Conservation (phyloP, 768 basidiomycete genomes). For the Stropharia rugosoannulata region DNA sequence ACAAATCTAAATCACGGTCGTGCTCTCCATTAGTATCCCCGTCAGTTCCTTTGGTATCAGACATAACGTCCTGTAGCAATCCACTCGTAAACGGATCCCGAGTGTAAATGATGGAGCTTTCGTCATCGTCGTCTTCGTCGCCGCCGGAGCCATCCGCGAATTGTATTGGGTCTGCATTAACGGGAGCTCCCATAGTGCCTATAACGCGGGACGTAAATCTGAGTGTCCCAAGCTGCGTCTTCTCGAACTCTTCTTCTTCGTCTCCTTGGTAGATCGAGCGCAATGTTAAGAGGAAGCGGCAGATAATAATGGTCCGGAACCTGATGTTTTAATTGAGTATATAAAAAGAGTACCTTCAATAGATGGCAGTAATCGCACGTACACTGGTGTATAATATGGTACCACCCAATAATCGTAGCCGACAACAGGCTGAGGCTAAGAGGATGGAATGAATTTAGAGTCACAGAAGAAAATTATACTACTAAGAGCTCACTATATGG, state of each 20-base stretch:
- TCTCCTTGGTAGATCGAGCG: constrained; percentile 21
- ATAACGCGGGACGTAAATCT: constrained; percentile 24
- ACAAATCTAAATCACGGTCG: too few relatives aligned
- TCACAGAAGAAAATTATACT: neutral
- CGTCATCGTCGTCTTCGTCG: constrained; percentile 8
- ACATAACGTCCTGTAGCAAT: constrained; percentile 2
- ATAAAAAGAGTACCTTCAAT: neutral
- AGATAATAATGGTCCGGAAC: constrained; percentile 33
- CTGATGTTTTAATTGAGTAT: neutral
- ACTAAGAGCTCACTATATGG: constrained; percentile 11
- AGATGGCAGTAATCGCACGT: constrained; percentile 6
- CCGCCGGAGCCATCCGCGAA: constrained; percentile 14
- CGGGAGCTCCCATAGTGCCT: constrained; percentile 26
- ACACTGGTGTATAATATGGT: constrained; percentile 33
- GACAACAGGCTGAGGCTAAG: constrained; percentile 17
- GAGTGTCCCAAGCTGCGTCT: constrained; percentile 14
- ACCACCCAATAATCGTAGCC: constrained; percentile 35
- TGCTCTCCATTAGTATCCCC: too few relatives aligned
- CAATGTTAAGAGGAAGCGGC: constrained; percentile 30
- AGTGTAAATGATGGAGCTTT: constrained; percentile 18
- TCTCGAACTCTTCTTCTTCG: constrained; percentile 13
- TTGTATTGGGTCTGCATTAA: constrained; percentile 14
- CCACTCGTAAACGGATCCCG: constrained; percentile 24
- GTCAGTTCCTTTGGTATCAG: too few relatives aligned
- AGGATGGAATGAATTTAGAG: too few relatives aligned